phyloP scores from a whole-genome alignment of 2,329 filamentous ascomycete species.

The Alternaria conjuncta region DNA sequence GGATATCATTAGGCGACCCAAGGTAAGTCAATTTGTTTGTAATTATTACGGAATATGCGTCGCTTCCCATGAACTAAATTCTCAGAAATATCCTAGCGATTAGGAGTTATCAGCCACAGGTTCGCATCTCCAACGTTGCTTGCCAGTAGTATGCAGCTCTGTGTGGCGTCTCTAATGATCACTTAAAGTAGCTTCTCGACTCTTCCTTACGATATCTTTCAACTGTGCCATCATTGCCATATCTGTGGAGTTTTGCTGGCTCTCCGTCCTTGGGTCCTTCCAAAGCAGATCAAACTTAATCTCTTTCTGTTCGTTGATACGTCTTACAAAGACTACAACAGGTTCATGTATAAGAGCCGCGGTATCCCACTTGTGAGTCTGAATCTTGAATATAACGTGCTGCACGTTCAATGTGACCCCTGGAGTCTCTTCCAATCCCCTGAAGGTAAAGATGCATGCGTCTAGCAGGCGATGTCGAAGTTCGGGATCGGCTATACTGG shows the following conservation, averaged over 20 bases:
- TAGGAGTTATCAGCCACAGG: neutral
- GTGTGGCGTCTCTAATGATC: neutral
- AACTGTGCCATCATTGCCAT: neutral
- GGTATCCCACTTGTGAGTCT: neutral
- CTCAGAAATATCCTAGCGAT: neutral
- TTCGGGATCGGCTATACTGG: neutral
- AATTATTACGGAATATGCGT: neutral
- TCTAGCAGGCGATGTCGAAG: neutral
- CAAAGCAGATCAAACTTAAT: neutral
- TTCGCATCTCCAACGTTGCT: neutral
- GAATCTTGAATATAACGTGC: constrained; percentile 1
- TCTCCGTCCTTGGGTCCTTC: neutral
- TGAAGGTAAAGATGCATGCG: neutral
- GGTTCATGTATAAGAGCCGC: neutral
- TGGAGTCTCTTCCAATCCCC: neutral
- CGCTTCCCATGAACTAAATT: neutral
- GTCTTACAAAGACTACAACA: neutral
- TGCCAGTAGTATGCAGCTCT: neutral
- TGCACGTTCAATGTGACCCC: neutral
- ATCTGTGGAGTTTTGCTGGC: neutral
- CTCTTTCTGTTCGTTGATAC: neutral
- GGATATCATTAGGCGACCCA: neutral
- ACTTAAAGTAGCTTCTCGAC: neutral
- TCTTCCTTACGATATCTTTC: neutral
- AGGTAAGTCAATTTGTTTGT: neutral